Conservation (phyloP, 495 filamentous ascomycete genomes). For the Hyaloscypha bicolor region DNA sequence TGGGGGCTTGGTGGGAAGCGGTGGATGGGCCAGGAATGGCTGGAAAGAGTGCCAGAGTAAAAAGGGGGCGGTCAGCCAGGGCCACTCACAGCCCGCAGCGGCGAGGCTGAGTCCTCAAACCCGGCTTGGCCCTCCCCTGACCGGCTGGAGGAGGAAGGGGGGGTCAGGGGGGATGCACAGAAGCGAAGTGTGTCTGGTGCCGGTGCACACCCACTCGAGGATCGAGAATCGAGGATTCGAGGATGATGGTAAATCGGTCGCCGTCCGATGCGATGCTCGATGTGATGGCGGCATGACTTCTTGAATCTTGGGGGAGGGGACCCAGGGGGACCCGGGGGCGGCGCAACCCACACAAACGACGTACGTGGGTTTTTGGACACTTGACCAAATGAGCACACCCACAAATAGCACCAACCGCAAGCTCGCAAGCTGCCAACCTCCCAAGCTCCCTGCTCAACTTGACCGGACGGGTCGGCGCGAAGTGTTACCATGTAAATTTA, state of each 20-base stretch:
- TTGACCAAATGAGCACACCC: neutral
- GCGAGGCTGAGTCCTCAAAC: neutral
- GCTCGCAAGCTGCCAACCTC: too few relatives aligned
- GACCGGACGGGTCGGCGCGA: constrained; percentile 14
- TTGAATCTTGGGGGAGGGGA: neutral
- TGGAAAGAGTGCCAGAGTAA: too few relatives aligned
- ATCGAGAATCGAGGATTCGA: neutral
- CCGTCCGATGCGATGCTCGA: neutral
- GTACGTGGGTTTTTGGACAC: neutral
- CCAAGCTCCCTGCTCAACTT: neutral
- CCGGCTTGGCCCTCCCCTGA: neutral
- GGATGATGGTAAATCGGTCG: too few relatives aligned
- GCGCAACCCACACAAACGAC: neutral
- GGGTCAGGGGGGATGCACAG: neutral
- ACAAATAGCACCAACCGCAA: neutral
- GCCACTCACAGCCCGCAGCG: constrained; percentile 3
- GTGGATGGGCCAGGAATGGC: too few relatives aligned
- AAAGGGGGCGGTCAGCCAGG: neutral
- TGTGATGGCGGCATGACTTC: neutral
- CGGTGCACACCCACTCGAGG: neutral
- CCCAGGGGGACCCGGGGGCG: neutral
- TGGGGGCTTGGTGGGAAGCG: too few relatives aligned
- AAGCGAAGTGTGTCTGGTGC: neutral
- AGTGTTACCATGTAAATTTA: constrained; percentile 8
- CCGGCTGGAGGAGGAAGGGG: too few relatives aligned